Evolutionary conservation across 345 rosid species (phyloP).

Genomic region (Boechera stricta): DNA sequence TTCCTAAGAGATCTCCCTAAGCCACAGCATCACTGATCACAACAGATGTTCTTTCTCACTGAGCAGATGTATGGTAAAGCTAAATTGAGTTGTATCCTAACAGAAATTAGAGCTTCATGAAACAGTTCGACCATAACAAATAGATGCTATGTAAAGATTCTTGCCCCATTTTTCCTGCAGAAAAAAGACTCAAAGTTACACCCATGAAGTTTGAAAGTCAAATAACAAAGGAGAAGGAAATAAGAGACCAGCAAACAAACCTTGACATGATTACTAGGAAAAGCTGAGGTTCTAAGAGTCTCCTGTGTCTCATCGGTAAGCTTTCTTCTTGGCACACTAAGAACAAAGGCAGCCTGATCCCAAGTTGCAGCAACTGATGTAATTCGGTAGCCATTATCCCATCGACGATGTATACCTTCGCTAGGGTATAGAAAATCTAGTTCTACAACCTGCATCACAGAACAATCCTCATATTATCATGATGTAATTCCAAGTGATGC

Average conservation of each 20-base stretch:
- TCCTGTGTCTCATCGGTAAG: slow-evolving; percentile 93
- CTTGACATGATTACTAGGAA: slow-evolving; percentile 97
- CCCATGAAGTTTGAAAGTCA: neutral
- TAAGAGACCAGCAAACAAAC: slow-evolving; percentile 43
- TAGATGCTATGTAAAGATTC: slow-evolving; percentile 89
- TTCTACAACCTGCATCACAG: slow-evolving; percentile 78
- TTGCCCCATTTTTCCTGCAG: slow-evolving; percentile 95
- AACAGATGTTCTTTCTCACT: slow-evolving; percentile 38
- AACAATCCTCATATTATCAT: neutral
- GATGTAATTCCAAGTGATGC: neutral
- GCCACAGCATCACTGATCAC: slow-evolving; percentile 41
- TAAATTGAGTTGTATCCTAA: slow-evolving; percentile 44
- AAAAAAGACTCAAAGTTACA: slow-evolving; percentile 32
- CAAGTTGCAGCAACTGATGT: slow-evolving; percentile 92
- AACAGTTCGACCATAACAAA: slow-evolving; percentile 97
- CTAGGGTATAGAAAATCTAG: slow-evolving; percentile 97
- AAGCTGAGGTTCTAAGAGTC: slow-evolving; percentile 92
- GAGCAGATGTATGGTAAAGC: slow-evolving; percentile 33
- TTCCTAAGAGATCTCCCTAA: slow-evolving; percentile 41
- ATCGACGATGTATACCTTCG: slow-evolving; percentile 97
- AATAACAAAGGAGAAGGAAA: slow-evolving; percentile 2
- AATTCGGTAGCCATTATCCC: slow-evolving; percentile 93
- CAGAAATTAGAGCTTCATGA: slow-evolving; percentile 62
- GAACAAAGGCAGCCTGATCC: slow-evolving; percentile 95
- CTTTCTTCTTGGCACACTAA: slow-evolving; percentile 91